Base-by-base conservation (phyloP, 345 rosid species). In the Gossypioides kirkii region DNA sequence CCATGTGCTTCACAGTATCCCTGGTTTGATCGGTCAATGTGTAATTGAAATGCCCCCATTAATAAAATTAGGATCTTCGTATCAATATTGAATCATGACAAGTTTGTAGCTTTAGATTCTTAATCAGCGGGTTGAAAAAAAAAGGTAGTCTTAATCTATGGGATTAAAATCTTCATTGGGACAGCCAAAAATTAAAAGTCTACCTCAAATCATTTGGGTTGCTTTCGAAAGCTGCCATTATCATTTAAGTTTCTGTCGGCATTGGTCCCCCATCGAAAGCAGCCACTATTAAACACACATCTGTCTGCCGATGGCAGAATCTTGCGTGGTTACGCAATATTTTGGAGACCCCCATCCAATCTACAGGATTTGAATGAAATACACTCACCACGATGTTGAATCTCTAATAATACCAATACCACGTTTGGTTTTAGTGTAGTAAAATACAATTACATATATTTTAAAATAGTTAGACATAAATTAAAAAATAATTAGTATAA, bases 11-110 rank as follows among this genome's bases (percentile, higher is more conserved):
- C 28, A 9, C 52, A 7, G 62, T 41, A 3, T 20, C 53, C 58
- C 9, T 18, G 13, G 63, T 53, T 42, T 20, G 18, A 20, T 55
- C 36, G 18, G 20, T 55, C 36, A 2, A 8, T 50, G 59, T 49
- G 72, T 28, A 68, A 68, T 50, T 68, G 56, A 26, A 25, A 69
- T 69, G 55, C 60, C 25, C 14, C n/a, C 28, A 68, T 9, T 68
- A 69, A 69, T 50, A 69, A 50, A 32, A 69, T 10, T 11, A 69
- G 22, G 38, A 59, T 5, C 20, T 45, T 66, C 8, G 17, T 11
- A 72, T 28, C 59, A 50, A 32, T 52, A 10, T 46, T 46, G 46
- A 69, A 69, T 52, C 72, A 4, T 32, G 46, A 10, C 26, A 32
- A n/a, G 60, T 32, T 54, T 49, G 17, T 28, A 28, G 17, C 23